phyloP scores from a whole-genome alignment of 2,329 filamentous ascomycete species.

The Fusarium sp. region DNA sequence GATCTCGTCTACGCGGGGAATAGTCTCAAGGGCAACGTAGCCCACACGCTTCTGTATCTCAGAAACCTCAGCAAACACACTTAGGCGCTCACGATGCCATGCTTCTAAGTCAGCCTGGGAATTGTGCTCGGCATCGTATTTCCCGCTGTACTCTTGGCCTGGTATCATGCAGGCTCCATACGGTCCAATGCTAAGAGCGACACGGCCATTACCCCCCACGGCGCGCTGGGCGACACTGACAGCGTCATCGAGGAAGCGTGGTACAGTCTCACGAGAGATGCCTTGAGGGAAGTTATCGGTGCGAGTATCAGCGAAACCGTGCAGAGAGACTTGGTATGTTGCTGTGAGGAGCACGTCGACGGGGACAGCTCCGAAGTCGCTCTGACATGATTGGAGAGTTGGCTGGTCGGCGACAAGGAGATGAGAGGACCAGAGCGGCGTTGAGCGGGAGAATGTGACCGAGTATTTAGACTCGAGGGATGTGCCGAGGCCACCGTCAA shows the following conservation, averaged over 20 bases:
- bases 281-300: constrained; percentile 60
- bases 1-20: constrained; percentile 75
- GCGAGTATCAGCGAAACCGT: constrained; percentile 68
- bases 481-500: constrained; percentile 79
- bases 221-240: constrained; percentile 60
- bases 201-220: constrained; percentile 46
- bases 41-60: constrained; percentile 59
- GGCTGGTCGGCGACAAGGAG: constrained; percentile 69
- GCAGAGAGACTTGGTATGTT: constrained; percentile 75
- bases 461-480: constrained; percentile 72
- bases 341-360: constrained; percentile 76
- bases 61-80: constrained; percentile 62
- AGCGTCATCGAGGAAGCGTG: constrained; percentile 60
- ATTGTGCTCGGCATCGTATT: constrained; percentile 67
- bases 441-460: constrained; percentile 65
- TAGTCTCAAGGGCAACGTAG: constrained; percentile 76
- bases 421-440: constrained; percentile 78
- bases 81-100: constrained; percentile 72
- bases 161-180: constrained; percentile 78
- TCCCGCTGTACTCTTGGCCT: constrained; percentile 75
- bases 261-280: constrained; percentile 58
- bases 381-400: constrained; percentile 69
- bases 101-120: constrained; percentile 60
- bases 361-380: constrained; percentile 68
- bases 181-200: constrained; percentile 75